phyloP scores from a whole-genome alignment of 192 early-diverging fungal species.

The Entomortierella lignicola region DNA sequence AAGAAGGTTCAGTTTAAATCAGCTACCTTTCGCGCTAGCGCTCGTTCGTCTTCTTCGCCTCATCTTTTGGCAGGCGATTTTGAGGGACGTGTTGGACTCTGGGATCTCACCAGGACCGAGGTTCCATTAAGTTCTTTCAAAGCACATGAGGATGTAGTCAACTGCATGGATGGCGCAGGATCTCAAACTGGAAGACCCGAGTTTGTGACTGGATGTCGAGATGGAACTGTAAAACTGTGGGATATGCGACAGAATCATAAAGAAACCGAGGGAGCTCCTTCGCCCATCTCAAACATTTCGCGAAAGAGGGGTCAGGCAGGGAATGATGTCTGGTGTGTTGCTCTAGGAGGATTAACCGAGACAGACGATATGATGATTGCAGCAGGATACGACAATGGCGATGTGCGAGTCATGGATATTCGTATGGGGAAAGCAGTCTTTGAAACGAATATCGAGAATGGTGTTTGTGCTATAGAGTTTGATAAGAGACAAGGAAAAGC shows the following conservation, averaged over 20 bases:
- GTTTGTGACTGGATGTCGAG: conserved; percentile 37
- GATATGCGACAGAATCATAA: conserved; percentile 38
- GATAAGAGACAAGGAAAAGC: conserved; percentile 12
- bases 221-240: conserved; percentile 36
- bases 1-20: conserved; percentile 41
- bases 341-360: not conserved
- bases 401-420: conserved; percentile 34
- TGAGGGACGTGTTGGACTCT: conserved; percentile 31
- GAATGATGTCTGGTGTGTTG: conserved; percentile 35
- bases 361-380: conserved; percentile 24
- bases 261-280: not conserved
- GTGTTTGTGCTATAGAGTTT: conserved; percentile 35
- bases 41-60: conserved; percentile 17
- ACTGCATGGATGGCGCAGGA: conserved; percentile 44
- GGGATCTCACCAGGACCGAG: conserved; percentile 33
- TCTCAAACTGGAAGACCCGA: conserved; percentile 18
- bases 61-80: conserved; percentile 39
- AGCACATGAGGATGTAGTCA: conserved; percentile 40
- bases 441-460: conserved; percentile 31
- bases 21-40: conserved; percentile 21
- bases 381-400: conserved; percentile 40
- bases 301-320: conserved; percentile 11
- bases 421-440: conserved; percentile 15
- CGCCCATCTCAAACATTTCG: conserved; percentile 19
- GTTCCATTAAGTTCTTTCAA: conserved; percentile 18